Evolutionary conservation across 306 rosid species (phyloP).

Genomic region (Prunus armeniaca): DNA sequence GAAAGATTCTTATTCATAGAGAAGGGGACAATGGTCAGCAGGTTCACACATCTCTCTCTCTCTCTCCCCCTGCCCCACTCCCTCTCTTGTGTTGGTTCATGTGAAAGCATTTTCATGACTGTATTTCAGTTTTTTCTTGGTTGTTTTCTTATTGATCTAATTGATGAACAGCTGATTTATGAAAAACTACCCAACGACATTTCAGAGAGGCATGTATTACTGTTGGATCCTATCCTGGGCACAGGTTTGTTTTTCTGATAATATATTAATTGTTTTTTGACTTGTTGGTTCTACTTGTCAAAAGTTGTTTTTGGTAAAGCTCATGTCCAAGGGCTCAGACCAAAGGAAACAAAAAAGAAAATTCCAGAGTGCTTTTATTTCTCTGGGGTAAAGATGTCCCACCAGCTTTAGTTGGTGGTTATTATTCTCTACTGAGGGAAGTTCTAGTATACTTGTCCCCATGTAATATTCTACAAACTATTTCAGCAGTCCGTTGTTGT

Average conservation of each 20-base stretch:
- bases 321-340: neutral
- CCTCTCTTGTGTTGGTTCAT: neutral
- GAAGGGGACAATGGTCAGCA: slow-evolving; percentile 99
- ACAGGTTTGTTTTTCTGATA: slow-evolving; percentile 64
- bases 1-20: slow-evolving; percentile 97
- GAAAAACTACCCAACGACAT: slow-evolving; percentile 92
- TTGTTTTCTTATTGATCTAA: slow-evolving; percentile 14
- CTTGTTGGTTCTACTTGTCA: neutral
- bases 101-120: neutral
- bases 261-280: neutral
- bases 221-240: slow-evolving; percentile 96
- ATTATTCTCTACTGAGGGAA: neutral
- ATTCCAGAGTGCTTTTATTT: neutral
- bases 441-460: neutral
- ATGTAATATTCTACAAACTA: neutral
- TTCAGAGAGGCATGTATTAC: slow-evolving; percentile 91
- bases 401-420: no score
- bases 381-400: no score
- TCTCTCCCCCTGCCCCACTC: neutral
- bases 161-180: slow-evolving; percentile 73
- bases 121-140: neutral
- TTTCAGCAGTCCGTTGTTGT: neutral
- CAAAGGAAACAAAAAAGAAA: neutral
- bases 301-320: neutral
- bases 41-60: slow-evolving; percentile 47